Base-by-base conservation (phyloP, 2,329 filamentous ascomycete species). In the Ophiostoma triangulosporum region DNA sequence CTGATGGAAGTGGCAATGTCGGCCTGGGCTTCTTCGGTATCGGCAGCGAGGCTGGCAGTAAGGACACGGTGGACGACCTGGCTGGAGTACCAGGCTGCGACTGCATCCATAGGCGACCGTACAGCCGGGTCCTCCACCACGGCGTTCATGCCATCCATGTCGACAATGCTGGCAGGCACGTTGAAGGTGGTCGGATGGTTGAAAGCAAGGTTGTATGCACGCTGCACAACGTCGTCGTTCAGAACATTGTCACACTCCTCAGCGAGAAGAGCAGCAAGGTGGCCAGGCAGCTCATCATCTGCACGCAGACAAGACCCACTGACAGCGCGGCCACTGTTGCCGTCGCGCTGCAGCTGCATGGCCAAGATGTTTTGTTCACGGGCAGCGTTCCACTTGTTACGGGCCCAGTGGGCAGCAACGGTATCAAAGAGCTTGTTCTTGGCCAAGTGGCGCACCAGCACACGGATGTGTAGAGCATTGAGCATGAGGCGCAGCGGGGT, bases 21-120 rank as follows among this genome's bases (percentile, higher is more conserved):
- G 11, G 38, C 33, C 36, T 73, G 40, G 6, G 40, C 40, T 24
- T 46, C 40, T 4, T 53, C 38, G 6, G 38, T 33, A 17, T 73
- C 66, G 14, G 70, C 68, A 40, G 77, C 75, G 32, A 94, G 73
- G 33, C 78, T 82, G 15, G 73, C 72, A 12, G 81, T 72, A 27
- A 96, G 74, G 3, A 80, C 81, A 54, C 77, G 76, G 61, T 89
- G 86, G 35, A 95, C 70, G 12, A 80, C 73, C 53, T 84, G 74
- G 58, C 81, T 88, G 0, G 90, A 94, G 72, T 83, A 93, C 90
- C 90, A 96, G 2, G 90, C 88, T 6, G 90, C 88, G 51, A 96
- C 80, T 12, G 88, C 89, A 66, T 96, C 91, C 59, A 96, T 78
- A 0, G 90, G 88, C 17, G 88, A 93, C 51, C 86, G 81, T 56